Evolutionary conservation across 768 basidiomycete species (phyloP).

Genomic region (Leccinum incarnatum): DNA sequence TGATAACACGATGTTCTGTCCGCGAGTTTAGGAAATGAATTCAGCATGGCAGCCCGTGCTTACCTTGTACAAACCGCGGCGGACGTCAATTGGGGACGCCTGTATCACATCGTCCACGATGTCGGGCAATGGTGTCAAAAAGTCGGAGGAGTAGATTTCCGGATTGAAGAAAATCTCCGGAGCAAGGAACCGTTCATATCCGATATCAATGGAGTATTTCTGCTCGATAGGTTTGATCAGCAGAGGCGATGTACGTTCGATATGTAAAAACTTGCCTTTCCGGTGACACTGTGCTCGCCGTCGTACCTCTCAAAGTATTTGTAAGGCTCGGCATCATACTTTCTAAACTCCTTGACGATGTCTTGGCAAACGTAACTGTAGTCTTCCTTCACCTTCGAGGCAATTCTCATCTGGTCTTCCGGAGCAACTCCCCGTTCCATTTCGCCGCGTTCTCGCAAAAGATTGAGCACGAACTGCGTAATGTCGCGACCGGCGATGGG

Average conservation of each 20-base stretch:
- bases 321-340: slow-evolving; percentile 94
- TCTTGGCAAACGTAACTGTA: slow-evolving; percentile 99
- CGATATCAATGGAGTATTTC: slow-evolving; percentile 95
- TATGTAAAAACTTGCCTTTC: slow-evolving; percentile 57
- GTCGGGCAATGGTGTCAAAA: slow-evolving; percentile 92
- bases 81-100: slow-evolving; percentile 93
- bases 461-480: slow-evolving; percentile 91
- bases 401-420: slow-evolving; percentile 90
- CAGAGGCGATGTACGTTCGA: neutral
- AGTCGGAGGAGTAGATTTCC: slow-evolving; percentile 96
- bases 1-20: slow-evolving; percentile 93
- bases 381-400: slow-evolving; percentile 94
- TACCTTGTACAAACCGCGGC: slow-evolving; percentile 94
- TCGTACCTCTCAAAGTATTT: slow-evolving; percentile 94
- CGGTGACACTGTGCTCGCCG: slow-evolving; percentile 90
- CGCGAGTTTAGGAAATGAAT: neutral
- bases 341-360: slow-evolving; percentile 97
- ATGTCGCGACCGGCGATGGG: slow-evolving; percentile 99
- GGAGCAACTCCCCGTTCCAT: slow-evolving; percentile 78
- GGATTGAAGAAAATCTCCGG: slow-evolving; percentile 99
- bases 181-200: slow-evolving; percentile 98
- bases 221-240: slow-evolving; percentile 30
- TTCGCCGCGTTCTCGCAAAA: slow-evolving; percentile 95
- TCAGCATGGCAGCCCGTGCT: neutral
- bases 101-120: slow-evolving; percentile 97